Evolutionary conservation across 1,284 basidiomycete species (phyloP), one percentile per base, ranked within the genome.

Genomic region (Leucoagaricus sp.): DNA sequence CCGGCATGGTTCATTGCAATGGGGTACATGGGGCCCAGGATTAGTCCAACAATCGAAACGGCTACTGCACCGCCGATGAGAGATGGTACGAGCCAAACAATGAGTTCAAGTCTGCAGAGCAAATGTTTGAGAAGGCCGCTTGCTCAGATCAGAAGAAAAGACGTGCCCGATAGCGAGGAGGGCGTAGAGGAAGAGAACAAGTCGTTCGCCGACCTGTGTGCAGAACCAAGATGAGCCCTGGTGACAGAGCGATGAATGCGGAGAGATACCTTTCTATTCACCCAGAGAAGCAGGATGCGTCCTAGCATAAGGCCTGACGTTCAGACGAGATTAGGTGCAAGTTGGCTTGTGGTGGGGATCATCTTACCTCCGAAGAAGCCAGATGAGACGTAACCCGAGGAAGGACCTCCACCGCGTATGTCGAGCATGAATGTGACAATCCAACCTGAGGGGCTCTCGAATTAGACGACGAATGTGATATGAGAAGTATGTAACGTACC

Each of bases 1-100:
- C 78, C 76, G 3, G 83, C 72, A 54, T 83, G 77, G 63, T 82
- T 84, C 73, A 86, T 82, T n/a, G 82, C 78, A 57, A 87, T 84
- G 0, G 86, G 86, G 64, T 85, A 89, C 75, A 87, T 83, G 0
- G 86, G 86, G 0, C 81, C 81, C 4, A 83, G 70, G 13, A 82
- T 67, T n/a, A 81, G 48, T 38, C 87, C 86, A 53, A 86, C 72
- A 50, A 86, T 64, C 3, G 83, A 76, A 38, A 85, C 81, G 3
- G 83, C 80, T 6, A 87, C 69, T 0, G 83, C 86, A 65, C 83
- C 81, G 23, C 79, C 81, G 36, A 86, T 69, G 21, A 88, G 70
- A 4, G 80, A 81, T 19, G 82, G 81, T 1, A 84, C 80, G 23
- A 83, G 75, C 88, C 87, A 89, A 36, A 89, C 73, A 28, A 84